These are phyloP conservation scores for Microsporum canis DNA, from an alignment of 2,329 filamentous ascomycete genomes.

Conservation along the genomic window DNA sequence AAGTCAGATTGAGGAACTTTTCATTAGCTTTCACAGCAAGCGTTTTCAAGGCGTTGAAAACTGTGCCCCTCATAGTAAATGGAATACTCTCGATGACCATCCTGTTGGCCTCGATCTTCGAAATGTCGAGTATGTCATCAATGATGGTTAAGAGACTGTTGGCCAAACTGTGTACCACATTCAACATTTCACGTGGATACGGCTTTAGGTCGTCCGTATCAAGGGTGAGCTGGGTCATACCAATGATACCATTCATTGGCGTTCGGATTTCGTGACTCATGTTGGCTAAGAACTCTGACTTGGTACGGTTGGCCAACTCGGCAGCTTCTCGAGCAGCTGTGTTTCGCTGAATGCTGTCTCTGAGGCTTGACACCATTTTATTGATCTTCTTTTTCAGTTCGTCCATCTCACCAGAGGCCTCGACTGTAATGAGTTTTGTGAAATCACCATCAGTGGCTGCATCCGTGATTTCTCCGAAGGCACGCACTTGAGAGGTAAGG, in stretches of 20 bases:
- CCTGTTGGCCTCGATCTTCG: slow-evolving; percentile 79
- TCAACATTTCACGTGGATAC: slow-evolving; percentile 95
- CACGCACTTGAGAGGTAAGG: slow-evolving; percentile 88
- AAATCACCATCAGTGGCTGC: slow-evolving; percentile 94
- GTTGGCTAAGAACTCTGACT: slow-evolving; percentile 95
- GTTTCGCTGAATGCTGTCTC: slow-evolving; percentile 94
- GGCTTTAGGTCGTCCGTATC: slow-evolving; percentile 91
- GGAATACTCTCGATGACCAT: slow-evolving; percentile 99
- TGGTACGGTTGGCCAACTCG: slow-evolving; percentile 93
- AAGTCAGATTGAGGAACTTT: slow-evolving; percentile 83
- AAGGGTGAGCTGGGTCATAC: slow-evolving; percentile 92
- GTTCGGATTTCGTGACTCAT: slow-evolving; percentile 99
- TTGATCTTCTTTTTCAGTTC: slow-evolving; percentile 99
- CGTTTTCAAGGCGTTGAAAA: slow-evolving; percentile 95
- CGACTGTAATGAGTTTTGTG: slow-evolving; percentile 89
- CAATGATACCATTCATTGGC: slow-evolving; percentile 95
- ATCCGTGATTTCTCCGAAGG: slow-evolving; percentile 98
- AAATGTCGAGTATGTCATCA: slow-evolving; percentile 62
- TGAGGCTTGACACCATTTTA: slow-evolving; percentile 92
- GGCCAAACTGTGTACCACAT: slow-evolving; percentile 91
- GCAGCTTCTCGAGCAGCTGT: slow-evolving; percentile 91
- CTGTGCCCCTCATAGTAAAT: slow-evolving; percentile 83
- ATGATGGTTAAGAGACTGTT: slow-evolving; percentile 96
- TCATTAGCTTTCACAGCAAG: slow-evolving; percentile 96
- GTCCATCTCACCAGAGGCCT: slow-evolving; percentile 97